Base-by-base conservation (phyloP, 2,329 filamentous ascomycete genomes). In the Cryphonectria nitschkei region DNA sequence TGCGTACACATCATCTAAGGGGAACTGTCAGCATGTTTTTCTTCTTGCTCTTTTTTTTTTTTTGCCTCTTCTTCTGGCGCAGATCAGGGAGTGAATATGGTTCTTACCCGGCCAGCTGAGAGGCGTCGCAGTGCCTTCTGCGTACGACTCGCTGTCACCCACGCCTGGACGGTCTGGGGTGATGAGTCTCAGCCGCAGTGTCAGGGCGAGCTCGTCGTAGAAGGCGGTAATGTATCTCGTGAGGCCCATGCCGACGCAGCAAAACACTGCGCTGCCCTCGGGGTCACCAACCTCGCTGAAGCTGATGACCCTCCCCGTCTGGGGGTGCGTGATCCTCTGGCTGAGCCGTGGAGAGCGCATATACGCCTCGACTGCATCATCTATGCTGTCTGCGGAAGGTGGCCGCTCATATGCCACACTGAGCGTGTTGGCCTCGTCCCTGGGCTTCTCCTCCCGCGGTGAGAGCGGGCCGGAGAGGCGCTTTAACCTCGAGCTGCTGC, bases 201-300 rank as follows among this genome's bases (percentile, higher is more conserved):
- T 97, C 77, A 93, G 83, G 2, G 96, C 96, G 68, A 99, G 85
- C 80, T 99, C 96, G 79, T 99, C 96, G 78, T 98, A 99, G 79
- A 99, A 99, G 0, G 95, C 94, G 72, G 94, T 98, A 72, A 99
- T 93, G 79, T 96, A 99, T 80, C 96, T 89, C 14, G 96, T 99
- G 76, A 99, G 82, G 0, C 96, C 96, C 96, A 99, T 99, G 29
- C 96, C 96, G 2, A 99, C 94, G 77, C 96, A 99, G 79, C 96
- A 97, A 75, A 99, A 95, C 1, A 99, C 93, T 2, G 94, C 95
- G 75, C 92, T 95, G 1, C 96, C 96, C 60, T 95, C 89, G 0
- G 95, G 90, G 79, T 98, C 95, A 19, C 96, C 96, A 2, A 99
- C 96, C 80, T 99, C 96, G 0, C 95, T 98, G 78, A 98, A 99